Evolutionary conservation across 2,329 filamentous ascomycete genomes (phyloP), one percentile per base, ranked within the genome.

Genomic region (Cadophora malorum): DNA sequence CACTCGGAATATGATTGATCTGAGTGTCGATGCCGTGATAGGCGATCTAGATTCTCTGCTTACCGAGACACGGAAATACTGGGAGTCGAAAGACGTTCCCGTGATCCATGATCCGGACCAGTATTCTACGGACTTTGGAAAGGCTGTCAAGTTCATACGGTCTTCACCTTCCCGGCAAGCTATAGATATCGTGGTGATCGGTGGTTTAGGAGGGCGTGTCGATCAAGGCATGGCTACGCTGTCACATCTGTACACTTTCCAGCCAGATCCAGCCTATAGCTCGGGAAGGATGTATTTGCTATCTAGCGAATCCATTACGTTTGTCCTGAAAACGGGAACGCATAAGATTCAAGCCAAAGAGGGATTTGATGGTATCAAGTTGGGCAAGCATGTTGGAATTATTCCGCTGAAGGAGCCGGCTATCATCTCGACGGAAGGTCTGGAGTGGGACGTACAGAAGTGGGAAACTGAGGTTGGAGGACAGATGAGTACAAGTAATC

Each of bases 211-310:
- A 53, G 96, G 96, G 7, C 89, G 96, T 35, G 91, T 98, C 19
- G 96, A 99, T 79, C 96, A 99, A 78, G 95, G 91, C 1, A 85
- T 99, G 59, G 94, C 93, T 67, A 90, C 97, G 74, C 85, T 99
- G 63, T 93, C 97, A 78, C 92, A 97, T 77, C 84, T 98, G 56
- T 94, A 88, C 73, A 79, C 87, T 60, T 89, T 87, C 78, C 87
- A 90, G 75, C 73, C 79, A 12, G 80, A 85, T 55, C 80, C 83
- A 0, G 77, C 76, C 12, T 75, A 76, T 28, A 85, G 86, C 68
- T 73, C 81, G 12, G 89, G 89, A 5, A 81, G 86, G 31, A 79
- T 98, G 71, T 97, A 90, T 80, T 85, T 99, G 9, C 84, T 97
- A 56, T 94, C 93, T 1, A 90, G 91, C 69, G 88, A 91, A 74